Base-by-base conservation (phyloP, 495 filamentous ascomycete species). In the Tuber borchii region DNA sequence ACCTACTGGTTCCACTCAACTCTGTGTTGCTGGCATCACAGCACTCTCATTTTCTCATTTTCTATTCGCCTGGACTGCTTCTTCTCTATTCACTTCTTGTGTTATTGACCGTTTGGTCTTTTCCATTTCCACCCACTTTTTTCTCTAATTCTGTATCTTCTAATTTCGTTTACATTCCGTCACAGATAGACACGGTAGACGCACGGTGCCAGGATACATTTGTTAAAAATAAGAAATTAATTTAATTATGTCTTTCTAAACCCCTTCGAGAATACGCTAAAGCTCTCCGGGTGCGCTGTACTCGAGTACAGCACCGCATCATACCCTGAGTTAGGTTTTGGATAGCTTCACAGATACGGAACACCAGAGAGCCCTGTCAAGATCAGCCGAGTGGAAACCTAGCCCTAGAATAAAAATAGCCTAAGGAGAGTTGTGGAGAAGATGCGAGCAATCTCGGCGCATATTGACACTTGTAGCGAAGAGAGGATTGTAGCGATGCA, bases 11-110 rank as follows among this genome's bases (percentile, higher is more conserved):
- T 14, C n/a, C 2, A 1, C 14, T n/a, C 56, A 65, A 65, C 56
- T 34, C 26, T 65, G 56, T 65, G 56, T 34, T 65, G 56, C 56
- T 65, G 56, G 56, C 56, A 65, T 34, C 56, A 65, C 56, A 65
- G 56, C 56, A 65, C 56, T 16, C 31, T 65, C 56, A 34, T 65
- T 65, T 65, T 26, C 2, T 4, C 26, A 0, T 65, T 65, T 65
- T 31, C 16, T 65, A 4, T 17, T 12, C 10, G n/a, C 12, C 51
- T 26, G 1, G 26, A 61, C 51, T n/a, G 5, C 8, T 26, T 26
- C 8, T 10, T 31, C n/a, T 61, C 51, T 14, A 14, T 61, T 61
- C 51, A 61, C 51, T 61, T 65, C 56, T 65, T 34, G 56, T 65
- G 56, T 65, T 19, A 65, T 65, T 9, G 48, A 26, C 48, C 48